These are phyloP conservation scores for Kitagawia praeruptora DNA, from an alignment of 129 eudicot genomes.

Conservation along the genomic window DNA sequence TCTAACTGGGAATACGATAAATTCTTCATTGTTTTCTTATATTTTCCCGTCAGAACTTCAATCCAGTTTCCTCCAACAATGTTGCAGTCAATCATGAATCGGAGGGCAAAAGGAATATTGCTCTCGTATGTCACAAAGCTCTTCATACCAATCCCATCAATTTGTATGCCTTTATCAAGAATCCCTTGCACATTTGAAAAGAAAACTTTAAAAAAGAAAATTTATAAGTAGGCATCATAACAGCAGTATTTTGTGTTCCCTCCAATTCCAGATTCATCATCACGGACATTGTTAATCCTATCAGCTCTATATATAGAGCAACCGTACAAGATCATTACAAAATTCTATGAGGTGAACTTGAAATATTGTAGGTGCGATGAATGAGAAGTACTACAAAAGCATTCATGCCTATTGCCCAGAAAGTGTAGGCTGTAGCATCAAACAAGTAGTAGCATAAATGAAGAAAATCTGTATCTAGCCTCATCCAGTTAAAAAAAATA, in stretches of 20 bases:
- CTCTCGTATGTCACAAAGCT: slow-evolving; percentile 92
- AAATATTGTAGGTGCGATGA: too few species aligned
- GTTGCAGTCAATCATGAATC: slow-evolving; percentile 93
- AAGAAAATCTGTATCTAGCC: background rate
- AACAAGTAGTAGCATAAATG: background rate
- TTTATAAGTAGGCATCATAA: background rate
- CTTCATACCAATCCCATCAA: slow-evolving; percentile 85
- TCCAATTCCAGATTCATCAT: background rate
- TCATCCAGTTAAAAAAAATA: background rate
- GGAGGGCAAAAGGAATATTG: slow-evolving; percentile 78
- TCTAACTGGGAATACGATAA: slow-evolving; percentile 78
- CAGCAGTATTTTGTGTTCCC: background rate
- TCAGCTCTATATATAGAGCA: background rate
- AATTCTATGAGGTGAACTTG: background rate
- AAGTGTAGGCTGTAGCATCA: background rate
- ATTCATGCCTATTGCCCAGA: background rate
- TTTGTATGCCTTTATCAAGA: slow-evolving; percentile 84
- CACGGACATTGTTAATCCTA: background rate
- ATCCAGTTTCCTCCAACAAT: slow-evolving; percentile 97
- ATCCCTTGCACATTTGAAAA: slow-evolving; percentile 45
- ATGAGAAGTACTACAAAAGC: background rate
- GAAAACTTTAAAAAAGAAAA: background rate
- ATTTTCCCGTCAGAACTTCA: slow-evolving; percentile 75
- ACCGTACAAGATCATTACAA: background rate
- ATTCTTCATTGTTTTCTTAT: slow-evolving; percentile 47